Evolutionary conservation across 108 stramenopile genomes (phyloP).

Genomic region (Cyclotella baltica): DNA sequence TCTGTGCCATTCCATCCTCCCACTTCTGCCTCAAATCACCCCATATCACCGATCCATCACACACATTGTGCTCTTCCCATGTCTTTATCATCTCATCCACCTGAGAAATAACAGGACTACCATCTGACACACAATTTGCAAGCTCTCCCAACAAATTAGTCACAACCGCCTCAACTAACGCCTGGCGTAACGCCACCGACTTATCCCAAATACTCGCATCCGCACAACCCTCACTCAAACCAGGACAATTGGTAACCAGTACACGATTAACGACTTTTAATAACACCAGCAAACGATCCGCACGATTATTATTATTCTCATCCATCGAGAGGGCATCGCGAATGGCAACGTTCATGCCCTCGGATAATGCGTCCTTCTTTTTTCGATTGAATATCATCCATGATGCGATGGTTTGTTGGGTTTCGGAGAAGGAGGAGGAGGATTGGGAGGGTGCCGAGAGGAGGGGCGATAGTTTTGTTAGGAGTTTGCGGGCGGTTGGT

Average conservation of each 20-base stretch:
- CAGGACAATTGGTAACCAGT: neutral
- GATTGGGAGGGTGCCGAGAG: neutral
- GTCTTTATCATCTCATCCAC: neutral
- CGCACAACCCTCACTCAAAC: neutral
- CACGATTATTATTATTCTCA: neutral
- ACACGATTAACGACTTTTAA: neutral
- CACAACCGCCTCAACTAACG: neutral
- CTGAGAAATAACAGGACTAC: neutral
- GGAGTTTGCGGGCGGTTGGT: constrained; percentile 12
- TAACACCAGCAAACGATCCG: neutral
- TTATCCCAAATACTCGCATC: constrained; percentile 6
- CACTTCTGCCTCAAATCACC: constrained; percentile 6
- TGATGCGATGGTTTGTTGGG: constrained; percentile 5
- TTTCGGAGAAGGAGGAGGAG: neutral
- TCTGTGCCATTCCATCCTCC: neutral
- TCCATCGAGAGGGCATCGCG: neutral
- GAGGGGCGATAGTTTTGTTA: constrained; percentile 4
- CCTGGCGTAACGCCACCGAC: neutral
- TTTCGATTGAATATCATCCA: constrained; percentile 25
- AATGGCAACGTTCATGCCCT: neutral
- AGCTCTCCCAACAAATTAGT: neutral
- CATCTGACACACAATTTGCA: neutral
- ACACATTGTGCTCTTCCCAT: neutral
- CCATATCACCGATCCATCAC: neutral
- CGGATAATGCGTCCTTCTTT: neutral